These are phyloP conservation scores for Rasamsonia emersonii DNA, from an alignment of 2,329 filamentous ascomycete genomes.

Conservation along the genomic window DNA sequence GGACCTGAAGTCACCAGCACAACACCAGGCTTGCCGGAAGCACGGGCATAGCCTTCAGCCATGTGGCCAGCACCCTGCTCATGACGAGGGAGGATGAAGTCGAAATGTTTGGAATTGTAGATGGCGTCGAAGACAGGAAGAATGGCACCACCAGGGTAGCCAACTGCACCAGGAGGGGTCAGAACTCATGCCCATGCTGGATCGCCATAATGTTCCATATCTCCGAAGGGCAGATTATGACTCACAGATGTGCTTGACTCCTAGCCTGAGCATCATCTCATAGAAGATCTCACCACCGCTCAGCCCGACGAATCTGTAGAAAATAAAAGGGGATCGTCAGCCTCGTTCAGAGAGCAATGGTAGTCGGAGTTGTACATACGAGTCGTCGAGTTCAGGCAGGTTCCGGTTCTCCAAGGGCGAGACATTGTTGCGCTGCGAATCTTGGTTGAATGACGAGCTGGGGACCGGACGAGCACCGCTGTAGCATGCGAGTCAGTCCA, in stretches of 20 bases:
- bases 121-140: slow-evolving; percentile 98
- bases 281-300: slow-evolving; percentile 96
- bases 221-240: slow-evolving; percentile 24
- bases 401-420: slow-evolving; percentile 58
- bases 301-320: slow-evolving; percentile 74
- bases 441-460: slow-evolving; percentile 52
- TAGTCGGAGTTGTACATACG: slow-evolving; percentile 55
- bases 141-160: slow-evolving; percentile 92
- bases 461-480: slow-evolving; percentile 53
- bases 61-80: slow-evolving; percentile 98
- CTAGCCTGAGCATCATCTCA: slow-evolving; percentile 94
- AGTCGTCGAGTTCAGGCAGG: slow-evolving; percentile 65
- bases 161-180: slow-evolving; percentile 47
- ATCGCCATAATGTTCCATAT: no score
- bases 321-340: slow-evolving; percentile 7
- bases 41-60: slow-evolving; percentile 94
- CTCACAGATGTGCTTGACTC: slow-evolving; percentile 90
- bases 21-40: slow-evolving; percentile 86
- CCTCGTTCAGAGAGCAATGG: slow-evolving; percentile 10
- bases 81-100: slow-evolving; percentile 90
- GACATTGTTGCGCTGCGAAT: slow-evolving; percentile 51
- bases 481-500: slow-evolving; percentile 7
- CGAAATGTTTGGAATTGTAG: slow-evolving; percentile 94
- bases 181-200: no score
- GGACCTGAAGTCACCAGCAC: slow-evolving; percentile 95